phyloP scores from a whole-genome alignment of 176 grass and related monocot species.

The Lolium perenne region DNA sequence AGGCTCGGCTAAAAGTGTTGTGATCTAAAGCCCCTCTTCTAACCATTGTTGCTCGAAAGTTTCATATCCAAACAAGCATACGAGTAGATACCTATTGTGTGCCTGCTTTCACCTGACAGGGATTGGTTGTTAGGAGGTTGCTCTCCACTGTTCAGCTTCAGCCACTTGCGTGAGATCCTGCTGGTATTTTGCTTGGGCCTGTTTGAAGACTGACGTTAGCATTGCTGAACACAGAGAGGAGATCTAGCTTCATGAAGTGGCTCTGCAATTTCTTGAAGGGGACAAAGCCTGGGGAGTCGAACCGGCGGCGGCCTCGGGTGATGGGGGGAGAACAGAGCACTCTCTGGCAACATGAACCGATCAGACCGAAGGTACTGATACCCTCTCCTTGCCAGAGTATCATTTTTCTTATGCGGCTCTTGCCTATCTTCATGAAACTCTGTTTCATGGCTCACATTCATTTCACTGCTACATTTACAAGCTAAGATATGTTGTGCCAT shows the following conservation, averaged over 20 bases:
- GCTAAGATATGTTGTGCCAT: not conserved
- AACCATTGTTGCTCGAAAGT: not conserved
- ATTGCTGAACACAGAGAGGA: slow-evolving; percentile 58
- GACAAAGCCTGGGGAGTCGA: slow-evolving; percentile 50
- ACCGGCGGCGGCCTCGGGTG: slow-evolving; percentile 53
- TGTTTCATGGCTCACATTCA: slow-evolving; percentile 33
- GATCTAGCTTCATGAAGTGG: slow-evolving; percentile 93
- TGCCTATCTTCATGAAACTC: not conserved
- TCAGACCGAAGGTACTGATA: slow-evolving; percentile 64
- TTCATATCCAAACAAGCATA: slow-evolving; percentile 28
- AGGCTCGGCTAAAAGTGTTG: slow-evolving; percentile 1
- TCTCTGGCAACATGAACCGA: slow-evolving; percentile 62
- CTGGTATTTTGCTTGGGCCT: slow-evolving; percentile 32
- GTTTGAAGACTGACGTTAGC: slow-evolving; percentile 42
- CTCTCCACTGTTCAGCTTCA: slow-evolving; percentile 44
- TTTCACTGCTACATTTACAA: not conserved
- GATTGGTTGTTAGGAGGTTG: slow-evolving; percentile 49
- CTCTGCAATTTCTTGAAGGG: slow-evolving; percentile 86
- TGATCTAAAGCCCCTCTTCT: not conserved
- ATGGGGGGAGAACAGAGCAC: slow-evolving; percentile 63
- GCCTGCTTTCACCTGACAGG: slow-evolving; percentile 42
- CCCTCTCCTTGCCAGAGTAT: slow-evolving; percentile 15
- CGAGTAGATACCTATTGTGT: slow-evolving; percentile 17
- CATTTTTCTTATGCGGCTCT: not conserved
- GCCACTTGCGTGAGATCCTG: slow-evolving; percentile 42